phyloP scores from a whole-genome alignment of 1,284 basidiomycete species.

The Meira nashicola region DNA sequence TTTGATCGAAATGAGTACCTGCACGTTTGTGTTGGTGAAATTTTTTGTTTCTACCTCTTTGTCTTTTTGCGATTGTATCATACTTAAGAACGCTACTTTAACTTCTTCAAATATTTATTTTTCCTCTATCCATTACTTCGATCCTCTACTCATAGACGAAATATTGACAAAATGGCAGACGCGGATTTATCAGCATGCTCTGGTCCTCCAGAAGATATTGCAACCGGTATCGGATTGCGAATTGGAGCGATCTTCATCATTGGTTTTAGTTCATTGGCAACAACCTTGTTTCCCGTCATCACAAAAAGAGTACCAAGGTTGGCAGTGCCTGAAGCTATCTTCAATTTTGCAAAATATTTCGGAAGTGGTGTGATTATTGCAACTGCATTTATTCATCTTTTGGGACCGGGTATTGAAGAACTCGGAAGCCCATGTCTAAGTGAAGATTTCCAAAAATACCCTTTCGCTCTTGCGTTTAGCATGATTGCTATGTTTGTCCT shows the following conservation, averaged over 20 bases:
- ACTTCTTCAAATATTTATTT: no score
- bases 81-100: no score
- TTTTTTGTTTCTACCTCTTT: no score
- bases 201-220: no score
- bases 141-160: no score
- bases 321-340: conserved; percentile 43
- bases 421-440: conserved; percentile 36
- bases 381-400: conserved; percentile 60
- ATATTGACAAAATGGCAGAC: no score
- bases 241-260: conserved; percentile 86
- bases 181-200: no score
- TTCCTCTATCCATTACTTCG: no score
- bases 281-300: conserved; percentile 77
- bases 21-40: no score
- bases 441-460: conserved; percentile 34
- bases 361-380: conserved; percentile 71
- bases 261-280: conserved; percentile 58
- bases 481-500: conserved; percentile 46
- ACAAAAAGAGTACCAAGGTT: conserved; percentile 59
- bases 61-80: no score
- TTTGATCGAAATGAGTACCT: no score
- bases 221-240: not conserved
- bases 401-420: conserved; percentile 41
- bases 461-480: conserved; percentile 45
- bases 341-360: conserved; percentile 81